Evolutionary conservation across 345 rosid genomes (phyloP).

Genomic region (Garcia nutans): DNA sequence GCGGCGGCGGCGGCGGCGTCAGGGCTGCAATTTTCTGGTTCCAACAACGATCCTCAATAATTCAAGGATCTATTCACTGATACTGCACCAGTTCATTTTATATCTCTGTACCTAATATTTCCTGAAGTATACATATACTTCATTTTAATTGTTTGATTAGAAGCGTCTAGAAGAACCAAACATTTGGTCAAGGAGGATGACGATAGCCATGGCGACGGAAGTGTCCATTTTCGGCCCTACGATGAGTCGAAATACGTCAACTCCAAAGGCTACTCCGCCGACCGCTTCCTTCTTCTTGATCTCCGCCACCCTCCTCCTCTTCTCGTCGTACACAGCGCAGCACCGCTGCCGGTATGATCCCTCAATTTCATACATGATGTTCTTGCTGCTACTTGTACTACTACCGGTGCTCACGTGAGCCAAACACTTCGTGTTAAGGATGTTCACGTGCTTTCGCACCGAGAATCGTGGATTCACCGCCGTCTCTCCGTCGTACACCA

Average conservation of each 20-base stretch:
- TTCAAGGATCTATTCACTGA: not conserved
- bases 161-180: constrained; percentile 56
- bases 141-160: not conserved
- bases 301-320: constrained; percentile 57
- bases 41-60: not conserved
- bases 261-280: constrained; percentile 64
- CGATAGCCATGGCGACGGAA: constrained; percentile 72
- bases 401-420: constrained; percentile 44
- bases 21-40: not conserved
- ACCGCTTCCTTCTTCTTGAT: constrained; percentile 59
- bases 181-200: constrained; percentile 91
- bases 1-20: not conserved
- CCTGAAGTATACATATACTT: not conserved
- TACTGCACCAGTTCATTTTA: not conserved
- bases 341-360: constrained; percentile 71
- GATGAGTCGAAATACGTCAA: constrained; percentile 68
- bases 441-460: constrained; percentile 50
- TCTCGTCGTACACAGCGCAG: constrained; percentile 63
- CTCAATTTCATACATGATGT: constrained; percentile 59
- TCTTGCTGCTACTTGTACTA: constrained; percentile 1
- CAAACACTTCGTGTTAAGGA: constrained; percentile 50
- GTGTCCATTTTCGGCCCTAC: constrained; percentile 63
- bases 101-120: not conserved
- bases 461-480: constrained; percentile 48
- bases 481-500: constrained; percentile 78